Conservation (phyloP, 257 asterid species). For the Ocimum tenuiflorum region DNA sequence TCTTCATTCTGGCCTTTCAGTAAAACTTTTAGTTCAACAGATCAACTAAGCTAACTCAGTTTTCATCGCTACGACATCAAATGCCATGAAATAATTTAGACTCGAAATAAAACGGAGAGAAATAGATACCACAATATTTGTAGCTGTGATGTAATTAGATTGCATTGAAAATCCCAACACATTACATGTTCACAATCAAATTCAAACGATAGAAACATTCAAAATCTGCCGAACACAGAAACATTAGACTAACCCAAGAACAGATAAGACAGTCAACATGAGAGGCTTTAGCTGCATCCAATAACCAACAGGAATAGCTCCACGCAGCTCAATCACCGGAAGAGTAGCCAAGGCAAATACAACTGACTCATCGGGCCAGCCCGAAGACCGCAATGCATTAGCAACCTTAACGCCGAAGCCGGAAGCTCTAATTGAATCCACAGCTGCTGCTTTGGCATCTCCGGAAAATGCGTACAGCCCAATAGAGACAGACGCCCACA, state of each 20-base stretch:
- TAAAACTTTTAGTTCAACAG: not conserved
- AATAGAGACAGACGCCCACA: conserved; percentile 75
- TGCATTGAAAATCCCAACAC: not conserved
- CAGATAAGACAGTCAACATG: conserved; percentile 42
- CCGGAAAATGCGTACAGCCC: conserved; percentile 61
- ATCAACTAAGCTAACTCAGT: not conserved
- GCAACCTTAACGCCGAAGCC: conserved; percentile 68
- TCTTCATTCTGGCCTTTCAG: not conserved
- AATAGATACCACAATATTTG: not conserved
- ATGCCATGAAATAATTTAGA: not conserved
- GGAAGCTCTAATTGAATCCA: conserved; percentile 63
- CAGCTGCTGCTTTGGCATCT: conserved; percentile 63
- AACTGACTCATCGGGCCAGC: conserved; percentile 73
- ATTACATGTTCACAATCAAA: not conserved
- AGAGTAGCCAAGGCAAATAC: conserved; percentile 76
- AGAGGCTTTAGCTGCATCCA: conserved; percentile 71
- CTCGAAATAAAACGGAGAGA: not conserved
- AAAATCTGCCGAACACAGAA: not conserved
- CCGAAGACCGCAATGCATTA: conserved; percentile 52
- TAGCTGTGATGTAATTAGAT: not conserved
- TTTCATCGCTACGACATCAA: not conserved
- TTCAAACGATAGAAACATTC: not conserved
- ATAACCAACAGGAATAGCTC: conserved; percentile 85
- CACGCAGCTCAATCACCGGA: conserved; percentile 84
- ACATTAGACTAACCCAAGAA: conserved; percentile 63